A percentile compares a stretch with the other conserved stretches of the same genome.
Evolutionary conservation across 768 basidiomycete genomes (phyloP).

Genomic region (Boletus subparvulus): DNA sequence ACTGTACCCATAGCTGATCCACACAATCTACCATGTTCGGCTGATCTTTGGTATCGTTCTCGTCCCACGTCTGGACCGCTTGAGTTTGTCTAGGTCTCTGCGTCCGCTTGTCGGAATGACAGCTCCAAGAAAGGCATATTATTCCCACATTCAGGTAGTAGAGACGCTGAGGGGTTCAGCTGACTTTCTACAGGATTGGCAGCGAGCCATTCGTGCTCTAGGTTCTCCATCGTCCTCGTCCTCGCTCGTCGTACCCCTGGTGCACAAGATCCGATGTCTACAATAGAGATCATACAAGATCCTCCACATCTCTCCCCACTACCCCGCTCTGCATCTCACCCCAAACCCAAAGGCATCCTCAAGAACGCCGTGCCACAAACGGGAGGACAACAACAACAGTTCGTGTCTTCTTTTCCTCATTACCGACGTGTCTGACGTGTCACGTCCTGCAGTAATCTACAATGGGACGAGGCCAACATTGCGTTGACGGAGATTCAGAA

Average conservation of each 20-base stretch:
- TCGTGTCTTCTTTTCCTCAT: slow-evolving; percentile 23
- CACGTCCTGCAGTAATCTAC: slow-evolving; percentile 53
- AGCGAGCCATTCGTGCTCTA: background rate
- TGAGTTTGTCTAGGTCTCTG: background rate
- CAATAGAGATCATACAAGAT: slow-evolving; percentile 37
- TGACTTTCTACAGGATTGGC: slow-evolving; percentile 2
- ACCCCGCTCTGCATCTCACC: slow-evolving; percentile 62
- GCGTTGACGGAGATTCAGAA: slow-evolving; percentile 91
- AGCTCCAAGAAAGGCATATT: slow-evolving; percentile 22
- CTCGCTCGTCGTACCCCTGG: background rate
- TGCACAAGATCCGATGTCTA: slow-evolving; percentile 21
- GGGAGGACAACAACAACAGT: slow-evolving; percentile 50
- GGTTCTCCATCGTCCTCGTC: background rate
- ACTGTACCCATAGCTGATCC: background rate
- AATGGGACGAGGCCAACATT: slow-evolving; percentile 96
- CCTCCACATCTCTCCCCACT: slow-evolving; percentile 47
- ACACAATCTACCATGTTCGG: background rate
- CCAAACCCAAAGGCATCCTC: slow-evolving; percentile 84
- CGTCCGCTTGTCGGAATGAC: background rate
- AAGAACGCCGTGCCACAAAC: slow-evolving; percentile 67
- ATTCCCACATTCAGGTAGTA: slow-evolving; percentile 20
- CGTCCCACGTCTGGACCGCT: background rate
- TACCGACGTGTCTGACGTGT: background rate
- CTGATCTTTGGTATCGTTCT: background rate
- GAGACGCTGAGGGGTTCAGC: slow-evolving; percentile 8